A percentile compares a stretch with the other conserved stretches of the same genome.
Evolutionary conservation across 306 rosid species (phyloP).

Genomic region (Cicer bijugum): DNA sequence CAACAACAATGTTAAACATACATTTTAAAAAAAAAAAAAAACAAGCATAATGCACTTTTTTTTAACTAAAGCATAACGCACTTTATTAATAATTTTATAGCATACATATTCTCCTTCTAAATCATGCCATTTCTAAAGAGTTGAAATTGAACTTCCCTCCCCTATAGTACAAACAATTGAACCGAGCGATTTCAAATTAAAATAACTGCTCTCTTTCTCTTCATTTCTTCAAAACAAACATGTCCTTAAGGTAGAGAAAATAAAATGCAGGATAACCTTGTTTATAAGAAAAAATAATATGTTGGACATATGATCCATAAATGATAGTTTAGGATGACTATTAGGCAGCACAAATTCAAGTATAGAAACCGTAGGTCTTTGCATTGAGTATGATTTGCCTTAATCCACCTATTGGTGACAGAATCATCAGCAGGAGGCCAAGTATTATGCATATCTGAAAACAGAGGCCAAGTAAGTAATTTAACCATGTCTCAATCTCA

Average conservation of each 20-base stretch:
- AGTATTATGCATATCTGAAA: conserved; percentile 69
- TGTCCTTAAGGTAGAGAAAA: not conserved
- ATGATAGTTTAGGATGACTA: too few species aligned
- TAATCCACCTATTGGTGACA: conserved; percentile 73
- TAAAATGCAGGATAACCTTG: not conserved
- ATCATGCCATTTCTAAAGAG: not conserved
- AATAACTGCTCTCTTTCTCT: not conserved
- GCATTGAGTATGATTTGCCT: conserved; percentile 59
- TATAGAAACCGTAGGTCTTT: conserved; percentile 58
- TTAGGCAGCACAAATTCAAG: not conserved
- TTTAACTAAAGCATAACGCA: not conserved
- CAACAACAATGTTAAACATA: too few species aligned
- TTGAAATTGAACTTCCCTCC: not conserved
- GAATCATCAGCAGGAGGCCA: conserved; percentile 62
- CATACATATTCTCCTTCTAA: not conserved
- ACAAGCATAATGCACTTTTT: not conserved
- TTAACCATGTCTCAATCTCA: not conserved
- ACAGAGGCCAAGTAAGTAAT: not conserved
- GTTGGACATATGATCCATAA: too few species aligned
- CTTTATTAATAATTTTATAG: not conserved
- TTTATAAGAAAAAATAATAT: too few species aligned
- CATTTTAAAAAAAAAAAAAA: too few species aligned
- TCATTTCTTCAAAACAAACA: not conserved
- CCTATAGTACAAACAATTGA: not conserved
- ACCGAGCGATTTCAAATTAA: not conserved